These are phyloP conservation scores for Chaetomiaceae sp. DNA, from an alignment of 2,329 filamentous ascomycete species.

Conservation along the genomic window DNA sequence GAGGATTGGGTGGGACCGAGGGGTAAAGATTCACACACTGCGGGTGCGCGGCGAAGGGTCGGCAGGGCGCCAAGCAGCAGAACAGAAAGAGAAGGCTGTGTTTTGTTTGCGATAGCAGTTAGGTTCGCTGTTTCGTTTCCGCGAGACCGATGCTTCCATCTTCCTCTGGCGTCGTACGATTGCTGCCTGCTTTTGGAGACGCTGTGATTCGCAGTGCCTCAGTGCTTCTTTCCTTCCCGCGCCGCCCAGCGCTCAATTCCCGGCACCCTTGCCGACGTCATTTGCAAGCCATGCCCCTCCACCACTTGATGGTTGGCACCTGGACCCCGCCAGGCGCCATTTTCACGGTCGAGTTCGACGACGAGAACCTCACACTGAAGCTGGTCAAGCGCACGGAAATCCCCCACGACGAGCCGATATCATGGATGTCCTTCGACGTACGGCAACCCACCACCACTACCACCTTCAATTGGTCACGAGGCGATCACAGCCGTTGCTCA, in stretches of 20 bases:
- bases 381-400: slow-evolving; percentile 77
- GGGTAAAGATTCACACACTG: slow-evolving; percentile 13
- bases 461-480: neutral
- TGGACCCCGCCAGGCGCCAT: slow-evolving; percentile 88
- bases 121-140: too few relatives aligned
- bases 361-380: slow-evolving; percentile 66
- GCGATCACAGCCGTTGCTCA: slow-evolving; percentile 11
- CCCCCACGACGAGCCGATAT: slow-evolving; percentile 77
- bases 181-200: too few relatives aligned
- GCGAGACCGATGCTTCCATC: too few relatives aligned
- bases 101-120: too few relatives aligned
- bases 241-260: slow-evolving; percentile 2
- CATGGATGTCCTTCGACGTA: slow-evolving; percentile 89
- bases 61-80: too few relatives aligned
- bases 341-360: slow-evolving; percentile 83
- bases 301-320: slow-evolving; percentile 87
- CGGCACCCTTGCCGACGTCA: slow-evolving; percentile 22
- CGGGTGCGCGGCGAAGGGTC: too few relatives aligned
- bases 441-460: too few relatives aligned
- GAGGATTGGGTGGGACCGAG: slow-evolving; percentile 2
- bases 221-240: neutral
- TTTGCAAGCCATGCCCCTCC: slow-evolving; percentile 60
- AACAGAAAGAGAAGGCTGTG: too few relatives aligned
- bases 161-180: too few relatives aligned
- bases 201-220: neutral